phyloP scores from a whole-genome alignment of 805 yeast genomes.

The Pichia paraexigua region DNA sequence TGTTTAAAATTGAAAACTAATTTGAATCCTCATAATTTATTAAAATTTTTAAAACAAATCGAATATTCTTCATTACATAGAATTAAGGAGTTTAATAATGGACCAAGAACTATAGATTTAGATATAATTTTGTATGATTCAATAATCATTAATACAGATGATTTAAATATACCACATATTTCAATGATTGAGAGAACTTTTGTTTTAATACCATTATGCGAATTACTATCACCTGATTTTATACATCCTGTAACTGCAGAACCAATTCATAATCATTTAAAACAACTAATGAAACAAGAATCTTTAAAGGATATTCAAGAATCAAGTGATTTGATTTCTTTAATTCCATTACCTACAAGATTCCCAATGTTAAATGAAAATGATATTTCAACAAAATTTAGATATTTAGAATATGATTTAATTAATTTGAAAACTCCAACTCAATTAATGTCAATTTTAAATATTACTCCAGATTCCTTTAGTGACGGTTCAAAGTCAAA shows the following conservation, averaged over 20 bases:
- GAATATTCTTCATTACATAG: conserved; percentile 69
- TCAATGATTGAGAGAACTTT: conserved; percentile 84
- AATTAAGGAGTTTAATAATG: conserved; percentile 75
- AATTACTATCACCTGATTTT: conserved; percentile 56
- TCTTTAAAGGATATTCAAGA: conserved; percentile 33
- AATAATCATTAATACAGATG: conserved; percentile 43
- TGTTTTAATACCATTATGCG: conserved; percentile 84
- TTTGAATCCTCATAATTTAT: conserved; percentile 55
- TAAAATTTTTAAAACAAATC: conserved; percentile 57
- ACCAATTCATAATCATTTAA: conserved; percentile 61
- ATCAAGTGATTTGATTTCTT: conserved; percentile 40
- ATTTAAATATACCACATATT: conserved; percentile 75
- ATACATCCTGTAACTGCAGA: conserved; percentile 85
- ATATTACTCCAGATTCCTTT: conserved; percentile 91
- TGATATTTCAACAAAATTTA: conserved; percentile 11
- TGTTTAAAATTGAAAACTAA: conserved; percentile 59
- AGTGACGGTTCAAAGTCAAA: conserved; percentile 70
- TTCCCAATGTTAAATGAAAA: conserved; percentile 4
- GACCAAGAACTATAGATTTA: conserved; percentile 86
- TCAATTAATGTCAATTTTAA: conserved; percentile 76
- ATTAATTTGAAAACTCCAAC: conserved; percentile 42
- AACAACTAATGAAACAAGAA: conserved; percentile 27
- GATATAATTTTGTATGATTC: conserved; percentile 75
- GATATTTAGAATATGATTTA: conserved; percentile 37
- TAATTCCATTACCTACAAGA: conserved; percentile 36